Evolutionary conservation across 2,329 filamentous ascomycete genomes (phyloP).

Genomic region (Emericellopsis atlantica): DNA sequence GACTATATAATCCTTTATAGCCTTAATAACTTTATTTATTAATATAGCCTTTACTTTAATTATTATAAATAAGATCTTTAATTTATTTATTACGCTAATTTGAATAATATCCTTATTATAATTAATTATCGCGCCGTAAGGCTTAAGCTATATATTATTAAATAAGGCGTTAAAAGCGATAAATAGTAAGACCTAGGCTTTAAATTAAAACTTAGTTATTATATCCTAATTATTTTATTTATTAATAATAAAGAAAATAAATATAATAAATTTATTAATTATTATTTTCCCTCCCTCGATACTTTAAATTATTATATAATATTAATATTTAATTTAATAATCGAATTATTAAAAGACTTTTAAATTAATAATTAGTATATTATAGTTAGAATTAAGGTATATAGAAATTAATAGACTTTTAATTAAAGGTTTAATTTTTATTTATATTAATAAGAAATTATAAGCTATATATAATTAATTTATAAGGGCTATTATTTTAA

Average conservation of each 20-base stretch:
- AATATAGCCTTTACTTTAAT: too few species aligned
- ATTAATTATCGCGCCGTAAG: constrained; percentile 4
- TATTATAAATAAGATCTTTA: too few species aligned
- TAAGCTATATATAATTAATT: constrained; percentile 1
- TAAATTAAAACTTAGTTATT: too few species aligned
- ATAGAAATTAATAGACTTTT: background rate
- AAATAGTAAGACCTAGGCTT: too few species aligned
- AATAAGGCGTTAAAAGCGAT: background rate
- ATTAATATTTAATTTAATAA: background rate
- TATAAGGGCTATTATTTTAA: constrained; percentile 1
- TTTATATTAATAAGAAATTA: constrained; percentile 1
- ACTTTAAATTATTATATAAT: background rate
- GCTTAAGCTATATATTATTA: constrained; percentile 4
- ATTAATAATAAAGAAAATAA: constrained; percentile 1
- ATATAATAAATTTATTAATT: background rate
- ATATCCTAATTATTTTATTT: constrained; percentile 1
- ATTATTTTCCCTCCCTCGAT: background rate
- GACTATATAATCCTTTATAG: constrained; percentile 1
- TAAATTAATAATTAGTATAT: constrained; percentile 1
- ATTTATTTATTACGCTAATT: too few species aligned
- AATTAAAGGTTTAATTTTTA: background rate
- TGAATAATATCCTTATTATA: too few species aligned
- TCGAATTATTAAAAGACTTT: background rate
- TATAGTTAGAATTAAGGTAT: background rate
- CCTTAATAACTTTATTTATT: background rate